phyloP scores from a whole-genome alignment of 2,329 filamentous ascomycete genomes.

The Cladophialophora exuberans region DNA sequence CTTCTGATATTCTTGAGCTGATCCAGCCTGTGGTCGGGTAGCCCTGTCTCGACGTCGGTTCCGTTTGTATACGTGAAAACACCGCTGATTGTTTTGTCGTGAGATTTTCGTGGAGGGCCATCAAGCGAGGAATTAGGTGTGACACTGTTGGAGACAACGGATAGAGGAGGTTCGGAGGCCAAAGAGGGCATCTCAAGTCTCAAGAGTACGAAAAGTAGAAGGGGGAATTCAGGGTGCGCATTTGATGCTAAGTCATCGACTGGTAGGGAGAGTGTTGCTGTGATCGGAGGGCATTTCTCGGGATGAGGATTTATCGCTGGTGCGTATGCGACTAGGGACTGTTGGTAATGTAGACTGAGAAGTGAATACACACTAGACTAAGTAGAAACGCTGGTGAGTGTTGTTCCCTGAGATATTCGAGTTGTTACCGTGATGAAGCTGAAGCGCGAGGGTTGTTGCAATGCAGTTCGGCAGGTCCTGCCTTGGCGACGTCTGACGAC shows the following conservation, averaged over 20 bases:
- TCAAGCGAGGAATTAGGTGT: slow-evolving; percentile 40
- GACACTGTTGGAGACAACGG: slow-evolving; percentile 37
- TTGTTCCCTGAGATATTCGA: neutral
- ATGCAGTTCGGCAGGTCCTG: neutral
- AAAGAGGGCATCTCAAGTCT: slow-evolving; percentile 31
- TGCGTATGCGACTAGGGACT: neutral
- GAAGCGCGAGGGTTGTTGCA: slow-evolving; percentile 2
- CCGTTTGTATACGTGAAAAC: slow-evolving; percentile 53
- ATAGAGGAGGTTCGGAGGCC: slow-evolving; percentile 28
- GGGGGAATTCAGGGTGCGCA: slow-evolving; percentile 14
- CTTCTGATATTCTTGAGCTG: slow-evolving; percentile 35
- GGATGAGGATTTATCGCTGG: neutral
- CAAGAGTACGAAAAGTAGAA: slow-evolving; percentile 2
- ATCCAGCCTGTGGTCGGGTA: slow-evolving; percentile 44
- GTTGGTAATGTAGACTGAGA: neutral
- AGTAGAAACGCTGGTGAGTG: neutral
- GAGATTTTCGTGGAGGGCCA: slow-evolving; percentile 45
- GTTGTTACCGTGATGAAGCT: neutral
- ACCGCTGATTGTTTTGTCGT: slow-evolving; percentile 50
- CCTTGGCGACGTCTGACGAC: slow-evolving; percentile 6
- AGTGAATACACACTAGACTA: neutral
- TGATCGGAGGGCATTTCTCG: slow-evolving; percentile 22
- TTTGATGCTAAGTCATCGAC: slow-evolving; percentile 20
- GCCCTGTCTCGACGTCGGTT: slow-evolving; percentile 47
- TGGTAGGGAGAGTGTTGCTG: slow-evolving; percentile 4